A percentile compares a stretch with the other conserved stretches of the same genome.
These are phyloP conservation scores for Aphanomyces invadans DNA, from an alignment of 352 stramenopile genomes.

Conservation along the genomic window DNA sequence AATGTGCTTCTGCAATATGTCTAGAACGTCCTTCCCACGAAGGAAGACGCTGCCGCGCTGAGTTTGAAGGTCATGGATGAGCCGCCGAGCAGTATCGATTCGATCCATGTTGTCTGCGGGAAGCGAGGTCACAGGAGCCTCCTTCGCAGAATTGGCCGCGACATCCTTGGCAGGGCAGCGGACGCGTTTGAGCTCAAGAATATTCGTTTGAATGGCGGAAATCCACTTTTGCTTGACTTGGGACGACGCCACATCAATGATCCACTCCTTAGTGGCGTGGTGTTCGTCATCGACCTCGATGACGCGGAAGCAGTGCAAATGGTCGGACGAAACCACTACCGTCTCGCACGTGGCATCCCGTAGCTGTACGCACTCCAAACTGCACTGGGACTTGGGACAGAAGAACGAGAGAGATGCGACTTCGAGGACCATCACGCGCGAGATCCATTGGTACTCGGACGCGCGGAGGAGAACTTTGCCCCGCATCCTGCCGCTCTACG, in stretches of 20 bases:
- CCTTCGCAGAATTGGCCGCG: slow-evolving; percentile 14
- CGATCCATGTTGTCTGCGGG: not conserved
- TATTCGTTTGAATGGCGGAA: slow-evolving; percentile 21
- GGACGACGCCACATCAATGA: slow-evolving; percentile 37
- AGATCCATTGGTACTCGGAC: slow-evolving; percentile 25
- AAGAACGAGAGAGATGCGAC: slow-evolving; percentile 15
- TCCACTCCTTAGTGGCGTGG: slow-evolving; percentile 32
- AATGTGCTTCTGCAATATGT: slow-evolving; percentile 24
- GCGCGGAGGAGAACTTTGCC: slow-evolving; percentile 24
- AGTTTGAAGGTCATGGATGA: slow-evolving; percentile 19
- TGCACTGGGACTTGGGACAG: not conserved
- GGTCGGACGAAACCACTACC: slow-evolving; percentile 52
- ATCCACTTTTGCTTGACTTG: slow-evolving; percentile 54
- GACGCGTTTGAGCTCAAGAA: slow-evolving; percentile 11
- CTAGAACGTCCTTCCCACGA: slow-evolving; percentile 23
- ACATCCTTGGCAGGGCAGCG: not conserved
- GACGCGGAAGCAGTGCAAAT: slow-evolving; percentile 49
- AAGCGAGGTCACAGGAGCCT: slow-evolving; percentile 26
- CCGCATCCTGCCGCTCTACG: slow-evolving; percentile 16
- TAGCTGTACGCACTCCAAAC: slow-evolving; percentile 15
- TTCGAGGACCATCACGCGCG: slow-evolving; percentile 21
- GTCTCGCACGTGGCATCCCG: slow-evolving; percentile 32
- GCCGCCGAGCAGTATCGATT: slow-evolving; percentile 6
- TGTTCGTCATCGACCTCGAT: slow-evolving; percentile 30
- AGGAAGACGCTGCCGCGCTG: slow-evolving; percentile 23